These are phyloP conservation scores for Laburnicola sp. DNA, from an alignment of 2,329 filamentous ascomycete genomes.

Conservation along the genomic window DNA sequence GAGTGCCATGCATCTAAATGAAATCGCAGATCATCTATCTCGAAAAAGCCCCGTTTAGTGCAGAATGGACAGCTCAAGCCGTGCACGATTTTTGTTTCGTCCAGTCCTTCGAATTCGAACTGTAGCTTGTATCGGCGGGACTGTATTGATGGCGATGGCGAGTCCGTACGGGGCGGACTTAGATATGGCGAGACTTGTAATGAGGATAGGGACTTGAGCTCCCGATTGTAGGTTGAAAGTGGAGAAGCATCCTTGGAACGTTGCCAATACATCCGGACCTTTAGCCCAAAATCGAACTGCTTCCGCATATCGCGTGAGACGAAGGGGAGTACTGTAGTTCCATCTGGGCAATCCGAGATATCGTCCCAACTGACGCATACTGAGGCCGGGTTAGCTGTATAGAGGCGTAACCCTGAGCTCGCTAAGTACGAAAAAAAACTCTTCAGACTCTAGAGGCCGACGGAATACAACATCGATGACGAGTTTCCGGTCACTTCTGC, in stretches of 20 bases:
- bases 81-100: slow-evolving; percentile 12
- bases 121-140: too few relatives aligned
- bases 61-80: slow-evolving; percentile 27
- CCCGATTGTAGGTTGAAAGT: slow-evolving; percentile 31
- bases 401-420: slow-evolving; percentile 5
- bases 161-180: background rate
- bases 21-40: slow-evolving; percentile 34
- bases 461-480: too few relatives aligned
- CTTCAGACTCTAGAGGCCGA: slow-evolving; percentile 18
- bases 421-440: slow-evolving; percentile 29
- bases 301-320: slow-evolving; percentile 3
- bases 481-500: too few relatives aligned
- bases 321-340: slow-evolving; percentile 15
- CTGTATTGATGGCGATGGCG: too few relatives aligned
- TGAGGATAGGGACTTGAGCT: slow-evolving; percentile 18
- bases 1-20: slow-evolving; percentile 44
- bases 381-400: slow-evolving; percentile 10
- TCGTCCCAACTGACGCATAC: slow-evolving; percentile 33
- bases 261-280: slow-evolving; percentile 29
- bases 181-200: background rate
- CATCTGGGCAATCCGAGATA: slow-evolving; percentile 30
- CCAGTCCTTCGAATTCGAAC: slow-evolving; percentile 4
- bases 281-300: slow-evolving; percentile 25
- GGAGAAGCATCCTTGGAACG: slow-evolving; percentile 15
- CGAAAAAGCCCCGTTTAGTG: slow-evolving; percentile 3